These are phyloP conservation scores for Linum trigynum DNA, from an alignment of 345 rosid species.

Conservation along the genomic window DNA sequence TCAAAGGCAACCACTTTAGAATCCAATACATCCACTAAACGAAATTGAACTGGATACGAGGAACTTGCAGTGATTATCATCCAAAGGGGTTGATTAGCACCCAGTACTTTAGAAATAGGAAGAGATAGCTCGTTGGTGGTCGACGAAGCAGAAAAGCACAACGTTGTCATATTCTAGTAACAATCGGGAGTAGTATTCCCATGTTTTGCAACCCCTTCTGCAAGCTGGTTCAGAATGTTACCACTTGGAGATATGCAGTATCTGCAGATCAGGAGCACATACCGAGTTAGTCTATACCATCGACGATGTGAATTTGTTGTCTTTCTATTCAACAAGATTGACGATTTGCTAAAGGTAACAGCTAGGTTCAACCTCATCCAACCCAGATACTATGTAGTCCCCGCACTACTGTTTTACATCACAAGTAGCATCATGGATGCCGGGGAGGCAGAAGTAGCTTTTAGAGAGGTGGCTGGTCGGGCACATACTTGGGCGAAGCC, in stretches of 20 bases:
- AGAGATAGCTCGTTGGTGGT: conserved; percentile 18
- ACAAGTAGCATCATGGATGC: no score
- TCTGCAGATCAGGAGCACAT: conserved; percentile 25
- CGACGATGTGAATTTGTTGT: no score
- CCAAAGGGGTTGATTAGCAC: conserved; percentile 50
- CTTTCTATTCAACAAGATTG: no score
- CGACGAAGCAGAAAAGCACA: conserved; percentile 44
- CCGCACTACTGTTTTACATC: no score
- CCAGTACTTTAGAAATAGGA: conserved; percentile 47
- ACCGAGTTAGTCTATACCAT: no score
- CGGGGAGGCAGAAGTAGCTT: no score
- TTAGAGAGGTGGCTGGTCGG: no score
- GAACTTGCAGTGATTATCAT: conserved; percentile 30
- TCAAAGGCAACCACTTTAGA: conserved; percentile 36
- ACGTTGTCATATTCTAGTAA: conserved; percentile 67
- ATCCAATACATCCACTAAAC: conserved; percentile 17
- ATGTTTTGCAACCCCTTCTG: conserved; percentile 38
- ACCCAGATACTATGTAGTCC: no score
- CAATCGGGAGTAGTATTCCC: conserved; percentile 71
- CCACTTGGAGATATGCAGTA: conserved; percentile 68
- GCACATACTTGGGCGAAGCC: no score
- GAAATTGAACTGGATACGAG: conserved; percentile 22
- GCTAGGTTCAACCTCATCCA: no score
- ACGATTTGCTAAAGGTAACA: no score
- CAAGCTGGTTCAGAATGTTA: conserved; percentile 40